Conservation (phyloP, 495 filamentous ascomycete genomes). For the Hypoxylon cercidicola region DNA sequence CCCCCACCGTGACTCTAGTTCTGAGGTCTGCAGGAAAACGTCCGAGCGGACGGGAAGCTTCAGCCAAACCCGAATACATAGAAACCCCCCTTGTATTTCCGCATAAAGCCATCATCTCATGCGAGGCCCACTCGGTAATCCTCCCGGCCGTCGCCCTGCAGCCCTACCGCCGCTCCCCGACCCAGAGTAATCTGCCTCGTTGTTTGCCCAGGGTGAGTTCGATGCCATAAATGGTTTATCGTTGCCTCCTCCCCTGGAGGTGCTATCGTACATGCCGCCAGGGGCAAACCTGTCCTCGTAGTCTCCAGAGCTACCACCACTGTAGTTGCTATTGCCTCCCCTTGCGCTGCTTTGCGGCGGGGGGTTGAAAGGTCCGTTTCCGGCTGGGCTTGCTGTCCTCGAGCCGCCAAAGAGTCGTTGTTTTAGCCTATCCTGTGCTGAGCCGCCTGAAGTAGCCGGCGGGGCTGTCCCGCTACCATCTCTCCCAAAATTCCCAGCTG, state of each 20-base stretch:
- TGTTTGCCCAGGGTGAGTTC: slow-evolving; percentile 59
- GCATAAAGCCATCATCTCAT: slow-evolving; percentile 47
- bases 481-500: slow-evolving; percentile 43
- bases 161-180: slow-evolving; percentile 49
- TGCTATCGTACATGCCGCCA: slow-evolving; percentile 49
- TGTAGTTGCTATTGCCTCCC: slow-evolving; percentile 36
- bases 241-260: slow-evolving; percentile 27
- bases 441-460: slow-evolving; percentile 47
- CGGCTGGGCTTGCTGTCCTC: slow-evolving; percentile 54
- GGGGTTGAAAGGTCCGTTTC: slow-evolving; percentile 50
- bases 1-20: slow-evolving; percentile 7
- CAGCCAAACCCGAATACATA: too few relatives aligned
- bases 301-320: slow-evolving; percentile 46
- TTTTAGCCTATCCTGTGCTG: slow-evolving; percentile 61
- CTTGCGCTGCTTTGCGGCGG: slow-evolving; percentile 48
- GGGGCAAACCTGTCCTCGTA: slow-evolving; percentile 60
- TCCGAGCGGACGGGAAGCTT: too few relatives aligned
- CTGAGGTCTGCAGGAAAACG: too few relatives aligned
- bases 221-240: slow-evolving; percentile 58
- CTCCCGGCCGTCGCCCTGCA: slow-evolving; percentile 48
- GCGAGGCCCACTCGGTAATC: slow-evolving; percentile 55
- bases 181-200: slow-evolving; percentile 52
- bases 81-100: too few relatives aligned
- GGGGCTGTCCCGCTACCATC: slow-evolving; percentile 48
- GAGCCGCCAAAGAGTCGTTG: slow-evolving; percentile 61